phyloP scores from a whole-genome alignment of 1,139 yeast genomes.

The Lodderomyces beijingensis region DNA sequence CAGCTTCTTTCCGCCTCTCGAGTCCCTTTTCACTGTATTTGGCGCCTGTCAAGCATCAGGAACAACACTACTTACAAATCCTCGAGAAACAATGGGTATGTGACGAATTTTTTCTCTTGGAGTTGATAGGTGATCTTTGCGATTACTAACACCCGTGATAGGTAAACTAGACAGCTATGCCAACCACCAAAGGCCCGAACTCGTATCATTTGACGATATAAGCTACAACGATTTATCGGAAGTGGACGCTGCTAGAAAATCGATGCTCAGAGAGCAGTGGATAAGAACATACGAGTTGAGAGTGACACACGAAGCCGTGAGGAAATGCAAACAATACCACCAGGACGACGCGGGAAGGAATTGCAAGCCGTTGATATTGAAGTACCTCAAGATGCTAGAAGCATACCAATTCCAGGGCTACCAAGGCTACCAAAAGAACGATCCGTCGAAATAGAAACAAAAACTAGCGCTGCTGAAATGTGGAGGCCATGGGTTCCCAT shows the following conservation, averaged over 20 bases:
- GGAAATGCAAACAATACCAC: slow-evolving; percentile 72
- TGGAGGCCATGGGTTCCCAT: too few relatives aligned
- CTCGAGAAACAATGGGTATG: slow-evolving; percentile 22
- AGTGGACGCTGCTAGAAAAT: slow-evolving; percentile 68
- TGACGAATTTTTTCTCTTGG: too few relatives aligned
- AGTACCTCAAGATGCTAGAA: slow-evolving; percentile 75
- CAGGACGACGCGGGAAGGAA: slow-evolving; percentile 74
- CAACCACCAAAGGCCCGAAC: slow-evolving; percentile 63
- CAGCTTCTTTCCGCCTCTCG: too few relatives aligned
- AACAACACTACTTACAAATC: too few relatives aligned
- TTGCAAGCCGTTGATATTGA: slow-evolving; percentile 58
- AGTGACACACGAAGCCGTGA: slow-evolving; percentile 69
- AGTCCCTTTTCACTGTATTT: too few relatives aligned
- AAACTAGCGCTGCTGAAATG: too few relatives aligned
- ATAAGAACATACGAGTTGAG: slow-evolving; percentile 66
- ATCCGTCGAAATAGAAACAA: slow-evolving; percentile 53
- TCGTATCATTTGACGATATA: slow-evolving; percentile 80
- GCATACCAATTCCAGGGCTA: slow-evolving; percentile 64
- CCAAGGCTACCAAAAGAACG: slow-evolving; percentile 81
- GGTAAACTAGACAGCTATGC: slow-evolving; percentile 32
- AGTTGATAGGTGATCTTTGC: too few relatives aligned
- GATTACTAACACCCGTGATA: too few relatives aligned
- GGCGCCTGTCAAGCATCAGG: too few relatives aligned
- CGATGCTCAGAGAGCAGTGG: slow-evolving; percentile 79
- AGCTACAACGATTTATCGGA: slow-evolving; percentile 65